These are phyloP conservation scores for Strobilomyces confusus DNA, from an alignment of 768 basidiomycete genomes.

Conservation along the genomic window DNA sequence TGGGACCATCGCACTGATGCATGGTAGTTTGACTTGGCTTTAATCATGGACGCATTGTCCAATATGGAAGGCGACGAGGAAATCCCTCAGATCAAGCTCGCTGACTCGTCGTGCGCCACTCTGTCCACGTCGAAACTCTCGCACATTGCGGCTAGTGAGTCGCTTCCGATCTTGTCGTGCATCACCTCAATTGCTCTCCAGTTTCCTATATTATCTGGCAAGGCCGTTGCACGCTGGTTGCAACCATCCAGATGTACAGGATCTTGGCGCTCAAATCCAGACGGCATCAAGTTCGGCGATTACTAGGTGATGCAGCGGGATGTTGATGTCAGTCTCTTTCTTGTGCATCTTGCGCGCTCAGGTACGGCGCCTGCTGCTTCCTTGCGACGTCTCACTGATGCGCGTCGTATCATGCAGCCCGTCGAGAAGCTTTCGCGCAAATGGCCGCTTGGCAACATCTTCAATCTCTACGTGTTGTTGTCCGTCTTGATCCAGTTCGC, in stretches of 20 bases:
- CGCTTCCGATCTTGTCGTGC: not conserved
- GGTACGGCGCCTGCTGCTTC: conserved; percentile 42
- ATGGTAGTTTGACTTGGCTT: conserved; percentile 66
- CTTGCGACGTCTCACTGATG: not conserved
- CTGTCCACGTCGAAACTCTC: conserved; percentile 97
- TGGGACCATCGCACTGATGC: conserved; percentile 2
- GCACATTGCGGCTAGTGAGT: conserved; percentile 92
- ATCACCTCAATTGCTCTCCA: conserved; percentile 28
- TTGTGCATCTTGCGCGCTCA: conserved; percentile 96
- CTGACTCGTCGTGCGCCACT: conserved; percentile 96
- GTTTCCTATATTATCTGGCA: conserved; percentile 97
- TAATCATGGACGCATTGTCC: conserved; percentile 81
- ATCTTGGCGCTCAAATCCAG: conserved; percentile 96
- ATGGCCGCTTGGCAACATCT: conserved; percentile 91
- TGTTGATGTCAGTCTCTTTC: conserved; percentile 97
- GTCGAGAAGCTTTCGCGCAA: conserved; percentile 93
- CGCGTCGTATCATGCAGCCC: conserved; percentile 61
- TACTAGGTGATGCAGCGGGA: conserved; percentile 94
- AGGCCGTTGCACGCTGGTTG: conserved; percentile 97
- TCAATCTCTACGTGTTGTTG: conserved; percentile 91
- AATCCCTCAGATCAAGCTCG: conserved; percentile 96
- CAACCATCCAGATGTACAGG: conserved; percentile 99
- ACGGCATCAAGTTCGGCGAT: conserved; percentile 99
- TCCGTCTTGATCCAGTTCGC: conserved; percentile 93
- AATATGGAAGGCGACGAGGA: conserved; percentile 95